phyloP scores from a whole-genome alignment of 2,329 filamentous ascomycete genomes.

The Cyphellophora europaea region DNA sequence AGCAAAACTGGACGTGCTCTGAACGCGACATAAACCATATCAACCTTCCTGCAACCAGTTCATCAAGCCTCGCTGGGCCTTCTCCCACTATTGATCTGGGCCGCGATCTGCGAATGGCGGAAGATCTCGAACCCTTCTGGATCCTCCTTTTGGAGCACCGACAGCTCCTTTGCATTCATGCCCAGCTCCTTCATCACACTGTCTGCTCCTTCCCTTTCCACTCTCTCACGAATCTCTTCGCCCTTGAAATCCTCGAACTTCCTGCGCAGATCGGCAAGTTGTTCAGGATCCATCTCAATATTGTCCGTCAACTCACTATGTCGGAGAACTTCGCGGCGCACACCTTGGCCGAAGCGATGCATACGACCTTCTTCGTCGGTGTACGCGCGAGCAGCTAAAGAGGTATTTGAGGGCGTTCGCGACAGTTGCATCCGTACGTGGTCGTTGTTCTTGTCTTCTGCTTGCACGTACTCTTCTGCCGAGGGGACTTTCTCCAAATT shows the following conservation, averaged over 20 bases:
- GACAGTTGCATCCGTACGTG: slow-evolving; percentile 41
- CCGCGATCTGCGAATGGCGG: slow-evolving; percentile 36
- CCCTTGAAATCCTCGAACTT: slow-evolving; percentile 34
- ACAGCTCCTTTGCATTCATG: slow-evolving; percentile 35
- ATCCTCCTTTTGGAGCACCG: slow-evolving; percentile 31
- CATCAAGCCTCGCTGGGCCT: neutral
- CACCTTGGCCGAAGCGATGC: slow-evolving; percentile 57
- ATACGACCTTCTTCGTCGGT: slow-evolving; percentile 61
- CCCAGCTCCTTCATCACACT: slow-evolving; percentile 33
- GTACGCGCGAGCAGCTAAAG: slow-evolving; percentile 54
- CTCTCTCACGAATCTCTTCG: slow-evolving; percentile 30
- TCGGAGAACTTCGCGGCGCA: slow-evolving; percentile 54
- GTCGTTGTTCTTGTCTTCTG: slow-evolving; percentile 27
- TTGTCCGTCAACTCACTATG: slow-evolving; percentile 17
- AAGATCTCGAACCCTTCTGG: slow-evolving; percentile 34
- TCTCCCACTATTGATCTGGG: slow-evolving; percentile 21
- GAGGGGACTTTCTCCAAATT: slow-evolving; percentile 7
- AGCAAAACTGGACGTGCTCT: too few relatives aligned
- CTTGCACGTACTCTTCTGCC: slow-evolving; percentile 17
- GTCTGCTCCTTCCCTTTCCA: slow-evolving; percentile 29
- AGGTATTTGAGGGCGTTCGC: slow-evolving; percentile 57
- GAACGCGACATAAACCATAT: too few relatives aligned
- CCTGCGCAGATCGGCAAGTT: slow-evolving; percentile 35
- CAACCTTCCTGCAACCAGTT: too few relatives aligned
- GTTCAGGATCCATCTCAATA: slow-evolving; percentile 30